Base-by-base conservation (phyloP, 2,329 filamentous ascomycete species). In the Calonectria honghensis region DNA sequence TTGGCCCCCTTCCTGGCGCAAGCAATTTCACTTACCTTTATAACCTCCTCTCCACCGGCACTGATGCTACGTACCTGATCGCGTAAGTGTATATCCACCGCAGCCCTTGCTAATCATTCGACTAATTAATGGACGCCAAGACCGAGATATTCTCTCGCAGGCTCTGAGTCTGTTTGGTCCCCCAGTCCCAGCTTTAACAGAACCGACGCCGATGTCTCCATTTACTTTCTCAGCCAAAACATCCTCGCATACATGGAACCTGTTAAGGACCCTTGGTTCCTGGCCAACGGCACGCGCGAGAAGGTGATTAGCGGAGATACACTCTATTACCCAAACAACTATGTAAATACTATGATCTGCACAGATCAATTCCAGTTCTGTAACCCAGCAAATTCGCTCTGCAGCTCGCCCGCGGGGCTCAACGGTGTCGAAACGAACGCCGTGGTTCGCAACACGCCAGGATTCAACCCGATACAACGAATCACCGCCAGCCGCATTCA, bases 221-320 rank as follows among this genome's bases (percentile, higher is more conserved):
- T 61, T 0, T 61, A 61, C 32, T 61, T 61, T 61, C 54, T 61
- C n/a, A 61, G 48, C 29, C 54, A 70, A 51, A 51, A 67, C 20
- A 57, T 52, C 11, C 41, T 66, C 20, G 41, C 45, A 4, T 48
- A 66, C 14, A 66, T 66, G 63, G 41, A 66, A 1, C 63, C 63
- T 7, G 45, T 66, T 9, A 18, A 66, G 11, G 63, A 66, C 14
- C 63, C 63, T 4, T 66, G 63, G 63, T 66, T 66, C 41, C 18
- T 51, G 41, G 63, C 63, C 20, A 66, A 66, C 16, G 45, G 29
- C 16, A 66, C 45, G 2, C 27, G 20, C 3, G 27, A 35, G n/a
- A 51, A 48, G 24, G 41, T 27, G 14, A 50, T 37, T 10, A 29
- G 18, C 27, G 54, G 63, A 4, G n/a, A 51, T 14, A 11, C 31